Percentiles rank a stretch among this genome's conserved stretches.
Conservation (phyloP, 2,329 filamentous ascomycete species). For the Apiospora arundinis region DNA sequence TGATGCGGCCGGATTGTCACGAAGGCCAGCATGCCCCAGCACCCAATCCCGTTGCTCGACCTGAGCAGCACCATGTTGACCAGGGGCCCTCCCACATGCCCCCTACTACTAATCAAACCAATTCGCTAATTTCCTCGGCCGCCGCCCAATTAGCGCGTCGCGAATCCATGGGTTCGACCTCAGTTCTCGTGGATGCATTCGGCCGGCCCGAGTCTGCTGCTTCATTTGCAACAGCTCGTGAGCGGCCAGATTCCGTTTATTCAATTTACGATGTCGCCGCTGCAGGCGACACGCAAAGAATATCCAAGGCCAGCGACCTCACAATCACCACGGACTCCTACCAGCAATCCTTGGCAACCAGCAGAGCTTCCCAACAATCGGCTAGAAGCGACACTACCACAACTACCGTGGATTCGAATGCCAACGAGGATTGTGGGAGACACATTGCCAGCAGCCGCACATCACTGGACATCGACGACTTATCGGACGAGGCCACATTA, state of each 20-base stretch:
- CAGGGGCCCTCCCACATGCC: slow-evolving; percentile 7
- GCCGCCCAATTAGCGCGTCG: background rate
- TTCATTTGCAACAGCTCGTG: slow-evolving; percentile 23
- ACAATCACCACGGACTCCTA: slow-evolving; percentile 28
- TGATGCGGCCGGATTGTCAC: slow-evolving; percentile 30
- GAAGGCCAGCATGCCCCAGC: slow-evolving; percentile 8
- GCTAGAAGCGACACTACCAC: slow-evolving; percentile 29
- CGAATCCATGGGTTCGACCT: slow-evolving; percentile 18
- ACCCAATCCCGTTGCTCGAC: background rate
- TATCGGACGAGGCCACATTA: slow-evolving; percentile 1
- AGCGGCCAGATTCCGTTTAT: slow-evolving; percentile 11
- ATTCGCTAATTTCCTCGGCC: background rate
- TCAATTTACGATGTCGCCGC: slow-evolving; percentile 11
- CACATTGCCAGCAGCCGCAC: background rate
- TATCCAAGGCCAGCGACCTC: slow-evolving; percentile 28
- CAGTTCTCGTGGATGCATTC: slow-evolving; percentile 11
- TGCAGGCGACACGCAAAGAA: slow-evolving; percentile 23
- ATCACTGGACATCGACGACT: background rate
- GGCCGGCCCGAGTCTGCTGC: slow-evolving; percentile 21
- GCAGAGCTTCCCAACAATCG: slow-evolving; percentile 27
- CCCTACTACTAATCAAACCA: slow-evolving; percentile 16
- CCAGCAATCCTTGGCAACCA: slow-evolving; percentile 29
- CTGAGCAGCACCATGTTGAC: slow-evolving; percentile 1
- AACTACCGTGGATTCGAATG: slow-evolving; percentile 10
- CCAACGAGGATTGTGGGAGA: background rate